Evolutionary conservation across 441 rosid genomes (phyloP).

Genomic region (Adansonia gregorii): DNA sequence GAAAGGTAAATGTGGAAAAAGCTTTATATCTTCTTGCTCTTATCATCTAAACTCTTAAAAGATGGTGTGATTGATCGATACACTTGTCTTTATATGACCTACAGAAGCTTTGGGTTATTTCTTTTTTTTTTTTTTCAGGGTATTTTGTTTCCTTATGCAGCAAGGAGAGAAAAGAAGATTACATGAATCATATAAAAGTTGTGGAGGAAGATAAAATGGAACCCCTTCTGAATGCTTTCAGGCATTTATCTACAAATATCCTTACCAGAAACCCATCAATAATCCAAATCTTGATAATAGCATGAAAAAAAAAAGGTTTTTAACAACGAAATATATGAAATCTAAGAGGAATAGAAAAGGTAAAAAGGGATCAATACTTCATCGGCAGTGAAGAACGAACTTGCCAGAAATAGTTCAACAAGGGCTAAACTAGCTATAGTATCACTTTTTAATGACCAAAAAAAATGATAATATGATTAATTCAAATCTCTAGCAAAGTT

Average conservation of each 20-base stretch:
- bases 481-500: neutral
- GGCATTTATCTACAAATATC: neutral
- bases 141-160: neutral
- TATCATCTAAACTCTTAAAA: neutral
- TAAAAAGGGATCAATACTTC: neutral
- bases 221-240: conserved; percentile 1
- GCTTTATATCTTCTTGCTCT: neutral
- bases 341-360: neutral
- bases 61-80: no score
- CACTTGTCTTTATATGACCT: no score
- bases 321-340: neutral
- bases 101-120: neutral
- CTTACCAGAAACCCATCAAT: neutral
- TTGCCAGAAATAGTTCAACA: neutral
- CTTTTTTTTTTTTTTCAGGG: neutral
- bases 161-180: neutral
- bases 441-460: neutral
- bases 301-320: neutral
- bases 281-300: neutral
- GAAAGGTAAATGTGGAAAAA: neutral
- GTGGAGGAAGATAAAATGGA: neutral
- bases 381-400: neutral
- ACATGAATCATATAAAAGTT: neutral
- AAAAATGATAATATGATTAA: neutral
- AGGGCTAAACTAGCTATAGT: neutral